Conservation (phyloP, 2,329 filamentous ascomycete species). For the Arthrinium puccinioides region DNA sequence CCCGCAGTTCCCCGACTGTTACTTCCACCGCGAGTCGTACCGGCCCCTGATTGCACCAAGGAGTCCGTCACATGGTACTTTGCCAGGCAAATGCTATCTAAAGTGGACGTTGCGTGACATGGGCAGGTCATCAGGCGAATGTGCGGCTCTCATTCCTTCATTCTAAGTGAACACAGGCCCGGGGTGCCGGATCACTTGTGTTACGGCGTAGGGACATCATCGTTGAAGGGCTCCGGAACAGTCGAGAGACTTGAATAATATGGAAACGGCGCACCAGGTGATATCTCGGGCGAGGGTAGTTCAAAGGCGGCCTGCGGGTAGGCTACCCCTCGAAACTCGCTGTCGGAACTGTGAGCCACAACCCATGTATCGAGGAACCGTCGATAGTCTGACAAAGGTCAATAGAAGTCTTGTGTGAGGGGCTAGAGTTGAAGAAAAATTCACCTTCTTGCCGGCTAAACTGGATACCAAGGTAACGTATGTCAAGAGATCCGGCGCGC, state of each 20-base stretch:
- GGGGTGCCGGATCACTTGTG: too few relatives aligned
- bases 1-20: too few relatives aligned
- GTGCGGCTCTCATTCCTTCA: too few relatives aligned
- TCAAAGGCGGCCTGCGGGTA: slow-evolving; percentile 39
- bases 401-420: neutral
- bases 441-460: slow-evolving; percentile 41
- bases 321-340: slow-evolving; percentile 36
- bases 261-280: slow-evolving; percentile 17
- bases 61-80: too few relatives aligned
- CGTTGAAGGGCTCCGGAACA: slow-evolving; percentile 7
- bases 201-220: slow-evolving; percentile 1
- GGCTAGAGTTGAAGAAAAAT: slow-evolving; percentile 4
- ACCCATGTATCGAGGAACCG: slow-evolving; percentile 40
- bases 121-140: too few relatives aligned
- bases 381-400: slow-evolving; percentile 29
- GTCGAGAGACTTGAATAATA: slow-evolving; percentile 1
- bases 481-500: slow-evolving; percentile 25
- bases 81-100: too few relatives aligned
- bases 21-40: too few relatives aligned
- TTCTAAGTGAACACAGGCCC: too few relatives aligned
- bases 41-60: too few relatives aligned
- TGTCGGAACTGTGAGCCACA: slow-evolving; percentile 37
- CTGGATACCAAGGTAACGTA: slow-evolving; percentile 41
- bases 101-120: too few relatives aligned
- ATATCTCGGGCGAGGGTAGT: slow-evolving; percentile 39